Percentiles rank a stretch among this genome's conserved stretches.
Evolutionary conservation across 257 asterid species (phyloP).

Genomic region (Mentha longifolia): DNA sequence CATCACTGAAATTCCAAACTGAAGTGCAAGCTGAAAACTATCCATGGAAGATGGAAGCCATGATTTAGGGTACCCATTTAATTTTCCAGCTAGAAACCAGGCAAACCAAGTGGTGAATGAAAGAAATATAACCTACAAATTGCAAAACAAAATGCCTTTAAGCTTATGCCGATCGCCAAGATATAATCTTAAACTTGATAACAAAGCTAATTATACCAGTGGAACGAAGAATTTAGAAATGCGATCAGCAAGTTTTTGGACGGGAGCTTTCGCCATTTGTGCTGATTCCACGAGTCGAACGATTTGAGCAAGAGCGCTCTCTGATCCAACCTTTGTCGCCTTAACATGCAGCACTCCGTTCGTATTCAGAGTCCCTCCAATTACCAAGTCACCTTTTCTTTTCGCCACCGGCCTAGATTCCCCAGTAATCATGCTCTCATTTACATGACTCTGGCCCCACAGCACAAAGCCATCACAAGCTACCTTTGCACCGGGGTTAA

Average conservation of each 20-base stretch:
- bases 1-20: slow-evolving; percentile 86
- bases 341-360: slow-evolving; percentile 64
- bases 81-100: slow-evolving; percentile 73
- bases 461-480: slow-evolving; percentile 75
- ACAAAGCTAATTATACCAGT: slow-evolving; percentile 39
- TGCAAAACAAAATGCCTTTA: slow-evolving; percentile 7
- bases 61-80: slow-evolving; percentile 57
- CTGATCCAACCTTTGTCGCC: slow-evolving; percentile 76
- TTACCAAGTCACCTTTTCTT: slow-evolving; percentile 60
- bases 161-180: neutral
- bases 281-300: slow-evolving; percentile 70
- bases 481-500: slow-evolving; percentile 74
- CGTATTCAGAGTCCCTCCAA: slow-evolving; percentile 76
- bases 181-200: slow-evolving; percentile 16
- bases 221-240: slow-evolving; percentile 68
- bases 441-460: slow-evolving; percentile 66
- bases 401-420: slow-evolving; percentile 72
- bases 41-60: slow-evolving; percentile 81
- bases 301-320: slow-evolving; percentile 71
- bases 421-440: slow-evolving; percentile 80
- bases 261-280: slow-evolving; percentile 73
- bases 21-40: slow-evolving; percentile 79
- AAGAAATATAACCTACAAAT: slow-evolving; percentile 57
- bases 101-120: slow-evolving; percentile 65
- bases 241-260: slow-evolving; percentile 66